Percentiles rank a stretch among this genome's conserved stretches.
These are phyloP conservation scores for Xylariales sp. DNA, from an alignment of 2,329 filamentous ascomycete species.

Conservation along the genomic window DNA sequence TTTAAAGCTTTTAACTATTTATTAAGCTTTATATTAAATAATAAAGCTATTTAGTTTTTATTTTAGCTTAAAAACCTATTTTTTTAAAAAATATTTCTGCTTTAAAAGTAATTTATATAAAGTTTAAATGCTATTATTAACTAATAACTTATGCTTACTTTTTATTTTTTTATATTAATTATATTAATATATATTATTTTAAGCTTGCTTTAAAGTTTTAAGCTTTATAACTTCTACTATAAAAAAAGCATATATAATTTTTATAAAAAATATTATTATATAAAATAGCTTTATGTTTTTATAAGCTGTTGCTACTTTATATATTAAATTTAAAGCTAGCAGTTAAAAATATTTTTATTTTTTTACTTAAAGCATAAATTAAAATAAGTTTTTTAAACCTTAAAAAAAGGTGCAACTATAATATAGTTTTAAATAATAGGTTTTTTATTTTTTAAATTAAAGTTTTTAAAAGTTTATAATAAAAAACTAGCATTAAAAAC, in stretches of 20 bases:
- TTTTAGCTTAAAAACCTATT: not conserved
- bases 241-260: too few species aligned
- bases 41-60: not conserved
- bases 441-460: not conserved
- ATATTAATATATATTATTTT: not conserved
- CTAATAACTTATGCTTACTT: not conserved
- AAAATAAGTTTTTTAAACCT: not conserved
- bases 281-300: not conserved
- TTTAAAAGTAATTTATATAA: not conserved
- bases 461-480: not conserved
- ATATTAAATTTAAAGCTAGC: not conserved
- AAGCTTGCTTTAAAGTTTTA: not conserved
- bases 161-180: not conserved
- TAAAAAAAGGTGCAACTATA: too few species aligned
- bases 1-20: conserved; percentile 17
- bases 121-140: not conserved
- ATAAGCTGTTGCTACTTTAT: not conserved
- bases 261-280: too few species aligned
- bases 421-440: not conserved
- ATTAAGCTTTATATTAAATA: conserved; percentile 5
- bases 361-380: not conserved
- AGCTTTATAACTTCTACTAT: not conserved
- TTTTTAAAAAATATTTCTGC: not conserved
- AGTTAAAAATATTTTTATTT: not conserved
- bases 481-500: not conserved